phyloP scores from a whole-genome alignment of 1,139 yeast species.

The Blastobotrys ciferrii region DNA sequence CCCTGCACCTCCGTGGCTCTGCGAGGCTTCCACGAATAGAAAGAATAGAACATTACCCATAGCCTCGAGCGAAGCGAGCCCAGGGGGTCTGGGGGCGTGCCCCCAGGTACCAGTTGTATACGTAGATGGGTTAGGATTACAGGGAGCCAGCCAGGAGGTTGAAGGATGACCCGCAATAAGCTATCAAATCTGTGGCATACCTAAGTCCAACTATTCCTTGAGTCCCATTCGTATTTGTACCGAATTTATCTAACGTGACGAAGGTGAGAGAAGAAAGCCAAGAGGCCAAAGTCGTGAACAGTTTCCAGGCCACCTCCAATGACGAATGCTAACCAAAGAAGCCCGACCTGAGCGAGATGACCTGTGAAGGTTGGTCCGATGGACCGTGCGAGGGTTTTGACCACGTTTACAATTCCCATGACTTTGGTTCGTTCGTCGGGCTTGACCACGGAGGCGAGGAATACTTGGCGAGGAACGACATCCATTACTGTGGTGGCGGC shows the following conservation, averaged over 20 bases:
- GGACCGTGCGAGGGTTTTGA: slow-evolving; percentile 80
- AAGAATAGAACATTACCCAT: no score
- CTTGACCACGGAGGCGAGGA: slow-evolving; percentile 65
- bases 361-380: slow-evolving; percentile 83
- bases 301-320: slow-evolving; percentile 58
- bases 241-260: slow-evolving; percentile 8
- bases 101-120: no score
- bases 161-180: no score
- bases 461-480: slow-evolving; percentile 84
- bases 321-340: slow-evolving; percentile 56
- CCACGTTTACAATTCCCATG: slow-evolving; percentile 82
- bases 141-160: no score
- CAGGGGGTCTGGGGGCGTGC: no score
- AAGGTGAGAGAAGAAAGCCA: slow-evolving; percentile 21
- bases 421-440: slow-evolving; percentile 67
- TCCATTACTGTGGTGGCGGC: slow-evolving; percentile 74
- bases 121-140: no score
- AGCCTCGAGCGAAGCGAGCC: no score
- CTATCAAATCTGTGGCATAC: no score
- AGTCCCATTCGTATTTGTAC: no score
- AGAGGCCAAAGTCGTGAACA: slow-evolving; percentile 32
- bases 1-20: no score
- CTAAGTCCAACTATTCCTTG: no score
- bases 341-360: slow-evolving; percentile 52
- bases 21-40: no score